Evolutionary conservation across 176 grass and related monocot species (phyloP).

Genomic region (Saccharum officinarum): DNA sequence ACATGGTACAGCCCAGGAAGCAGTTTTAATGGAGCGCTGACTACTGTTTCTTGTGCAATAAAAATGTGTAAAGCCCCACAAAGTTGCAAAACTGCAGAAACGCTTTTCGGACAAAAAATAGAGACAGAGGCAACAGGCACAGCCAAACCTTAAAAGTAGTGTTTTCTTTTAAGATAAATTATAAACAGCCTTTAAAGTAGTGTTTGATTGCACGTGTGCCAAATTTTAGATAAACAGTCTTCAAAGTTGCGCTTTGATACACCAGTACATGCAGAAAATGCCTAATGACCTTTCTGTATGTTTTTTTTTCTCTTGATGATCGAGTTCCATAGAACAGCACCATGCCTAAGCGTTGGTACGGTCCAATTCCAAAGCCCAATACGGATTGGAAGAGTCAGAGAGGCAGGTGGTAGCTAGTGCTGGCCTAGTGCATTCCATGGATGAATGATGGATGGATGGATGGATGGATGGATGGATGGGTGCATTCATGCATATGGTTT

Average conservation of each 20-base stretch:
- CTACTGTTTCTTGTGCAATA: too few species aligned
- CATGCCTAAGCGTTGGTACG: neutral
- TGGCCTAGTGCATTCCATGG: neutral
- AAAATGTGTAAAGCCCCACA: neutral
- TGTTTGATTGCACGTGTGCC: neutral
- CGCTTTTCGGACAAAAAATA: neutral
- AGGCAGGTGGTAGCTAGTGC: too few species aligned
- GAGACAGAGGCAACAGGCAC: neutral
- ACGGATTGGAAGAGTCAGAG: neutral
- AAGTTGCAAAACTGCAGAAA: neutral
- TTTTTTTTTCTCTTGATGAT: neutral
- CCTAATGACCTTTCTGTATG: neutral
- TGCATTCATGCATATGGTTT: neutral
- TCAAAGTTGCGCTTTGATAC: neutral
- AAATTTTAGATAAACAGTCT: neutral
- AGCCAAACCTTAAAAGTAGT: neutral
- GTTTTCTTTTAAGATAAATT: neutral
- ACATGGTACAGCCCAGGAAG: too few species aligned
- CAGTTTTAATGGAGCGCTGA: too few species aligned
- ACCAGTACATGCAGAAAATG: neutral
- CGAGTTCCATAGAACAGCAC: neutral
- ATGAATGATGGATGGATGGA: neutral
- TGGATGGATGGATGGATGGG: neutral
- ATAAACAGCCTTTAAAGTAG: neutral
- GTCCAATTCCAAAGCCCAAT: too few species aligned